Conservation (phyloP, 2,329 filamentous ascomycete genomes). For the Botrytis elliptica region DNA sequence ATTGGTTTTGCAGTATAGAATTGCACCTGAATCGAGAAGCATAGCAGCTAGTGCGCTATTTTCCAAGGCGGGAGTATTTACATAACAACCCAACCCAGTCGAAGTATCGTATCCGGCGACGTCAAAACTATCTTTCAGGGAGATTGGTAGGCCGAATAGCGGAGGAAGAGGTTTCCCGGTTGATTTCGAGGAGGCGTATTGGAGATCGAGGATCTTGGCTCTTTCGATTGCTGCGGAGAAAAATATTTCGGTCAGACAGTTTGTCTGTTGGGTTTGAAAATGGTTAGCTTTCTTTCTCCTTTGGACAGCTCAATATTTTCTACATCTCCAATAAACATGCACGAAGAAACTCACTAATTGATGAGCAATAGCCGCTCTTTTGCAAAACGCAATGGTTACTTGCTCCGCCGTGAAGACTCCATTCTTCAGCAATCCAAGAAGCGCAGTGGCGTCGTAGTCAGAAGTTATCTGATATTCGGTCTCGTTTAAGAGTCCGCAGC, state of each 20-base stretch:
- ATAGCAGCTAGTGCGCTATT: constrained; percentile 70
- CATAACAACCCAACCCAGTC: constrained; percentile 66
- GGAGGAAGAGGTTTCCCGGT: constrained; percentile 41
- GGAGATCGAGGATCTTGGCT: constrained; percentile 47
- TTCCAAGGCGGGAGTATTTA: constrained; percentile 70
- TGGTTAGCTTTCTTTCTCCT: background rate
- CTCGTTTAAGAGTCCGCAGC: background rate
- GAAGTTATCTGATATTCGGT: constrained; percentile 30
- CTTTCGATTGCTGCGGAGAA: constrained; percentile 37
- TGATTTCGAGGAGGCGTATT: constrained; percentile 32
- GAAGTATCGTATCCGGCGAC: constrained; percentile 56
- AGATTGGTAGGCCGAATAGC: constrained; percentile 27
- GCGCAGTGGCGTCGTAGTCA: constrained; percentile 30
- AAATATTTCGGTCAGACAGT: constrained; percentile 46
- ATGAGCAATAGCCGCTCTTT: constrained; percentile 49
- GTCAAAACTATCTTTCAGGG: constrained; percentile 62
- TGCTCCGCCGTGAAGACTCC: constrained; percentile 34
- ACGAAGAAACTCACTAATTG: constrained; percentile 35
- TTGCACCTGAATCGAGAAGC: constrained; percentile 59
- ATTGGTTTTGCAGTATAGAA: constrained; percentile 55
- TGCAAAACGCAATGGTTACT: constrained; percentile 48
- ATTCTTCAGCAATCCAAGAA: constrained; percentile 27
- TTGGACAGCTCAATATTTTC: background rate
- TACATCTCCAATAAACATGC: background rate
- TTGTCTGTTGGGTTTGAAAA: background rate